Evolutionary conservation across 768 basidiomycete species (phyloP).

Genomic region (Imleria badia): DNA sequence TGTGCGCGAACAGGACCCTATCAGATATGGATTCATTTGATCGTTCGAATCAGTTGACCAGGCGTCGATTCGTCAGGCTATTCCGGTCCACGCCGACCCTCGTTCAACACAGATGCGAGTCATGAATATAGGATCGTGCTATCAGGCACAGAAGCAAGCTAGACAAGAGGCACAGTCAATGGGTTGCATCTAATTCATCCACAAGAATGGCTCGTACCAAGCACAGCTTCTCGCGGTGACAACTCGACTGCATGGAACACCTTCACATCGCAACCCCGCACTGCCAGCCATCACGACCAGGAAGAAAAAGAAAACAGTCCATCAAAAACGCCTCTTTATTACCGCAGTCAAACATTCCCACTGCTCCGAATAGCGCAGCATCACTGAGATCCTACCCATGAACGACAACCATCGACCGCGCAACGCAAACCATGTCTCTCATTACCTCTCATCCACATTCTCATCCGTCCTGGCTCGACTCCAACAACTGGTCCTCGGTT

Average conservation of each 20-base stretch:
- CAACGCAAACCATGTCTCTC: background rate
- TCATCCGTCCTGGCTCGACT: background rate
- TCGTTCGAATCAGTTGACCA: conserved; percentile 1
- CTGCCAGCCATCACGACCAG: conserved; percentile 1
- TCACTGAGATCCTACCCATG: conserved; percentile 6
- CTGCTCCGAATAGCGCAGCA: background rate
- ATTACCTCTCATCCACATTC: conserved; percentile 1
- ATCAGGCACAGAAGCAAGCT: conserved; percentile 4
- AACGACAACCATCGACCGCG: conserved; percentile 10
- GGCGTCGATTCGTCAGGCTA: conserved; percentile 9
- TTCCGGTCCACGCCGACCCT: conserved; percentile 1
- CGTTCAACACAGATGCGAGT: background rate
- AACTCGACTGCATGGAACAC: background rate
- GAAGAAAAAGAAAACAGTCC: conserved; percentile 3
- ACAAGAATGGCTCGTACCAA: conserved; percentile 14
- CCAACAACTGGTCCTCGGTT: background rate
- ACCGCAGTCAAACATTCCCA: conserved; percentile 8
- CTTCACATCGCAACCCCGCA: background rate
- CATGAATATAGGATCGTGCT: background rate
- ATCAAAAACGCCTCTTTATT: conserved; percentile 5
- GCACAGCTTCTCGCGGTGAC: background rate
- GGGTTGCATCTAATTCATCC: background rate
- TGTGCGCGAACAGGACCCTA: background rate
- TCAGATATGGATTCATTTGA: background rate
- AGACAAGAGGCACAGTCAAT: conserved; percentile 3